Conservation (phyloP, 768 basidiomycete species). For the Lactarius psammicola region DNA sequence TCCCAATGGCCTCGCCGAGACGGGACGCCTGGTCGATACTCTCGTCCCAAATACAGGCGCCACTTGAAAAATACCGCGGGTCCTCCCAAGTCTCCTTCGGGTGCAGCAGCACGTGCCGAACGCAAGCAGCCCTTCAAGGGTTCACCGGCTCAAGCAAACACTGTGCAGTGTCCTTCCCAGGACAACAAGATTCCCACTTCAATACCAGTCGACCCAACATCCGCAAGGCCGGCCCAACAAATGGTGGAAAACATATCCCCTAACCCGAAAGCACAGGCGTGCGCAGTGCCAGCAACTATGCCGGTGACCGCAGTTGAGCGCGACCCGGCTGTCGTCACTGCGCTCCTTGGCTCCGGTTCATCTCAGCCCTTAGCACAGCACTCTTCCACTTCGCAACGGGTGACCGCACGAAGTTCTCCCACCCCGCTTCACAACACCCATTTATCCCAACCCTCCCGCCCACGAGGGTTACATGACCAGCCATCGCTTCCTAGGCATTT, state of each 20-base stretch:
- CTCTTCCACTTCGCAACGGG: not conserved
- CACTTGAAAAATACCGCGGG: not conserved
- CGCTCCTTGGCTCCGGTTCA: too few relatives aligned
- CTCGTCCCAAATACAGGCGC: not conserved
- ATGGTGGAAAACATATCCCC: not conserved
- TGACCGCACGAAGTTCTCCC: not conserved
- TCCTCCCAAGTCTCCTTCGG: not conserved
- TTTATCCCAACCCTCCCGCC: not conserved
- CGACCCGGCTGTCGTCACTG: conserved; percentile 2
- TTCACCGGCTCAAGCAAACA: not conserved
- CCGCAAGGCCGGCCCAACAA: not conserved
- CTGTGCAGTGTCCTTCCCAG: not conserved
- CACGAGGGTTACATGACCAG: not conserved
- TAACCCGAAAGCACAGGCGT: not conserved
- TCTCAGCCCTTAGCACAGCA: not conserved
- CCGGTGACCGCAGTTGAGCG: not conserved
- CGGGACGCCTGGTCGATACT: not conserved
- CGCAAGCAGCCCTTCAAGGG: not conserved
- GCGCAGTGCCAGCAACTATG: not conserved
- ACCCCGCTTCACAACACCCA: not conserved
- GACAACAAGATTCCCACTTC: not conserved
- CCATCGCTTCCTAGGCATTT: not conserved
- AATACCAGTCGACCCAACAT: not conserved
- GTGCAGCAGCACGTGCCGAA: not conserved
- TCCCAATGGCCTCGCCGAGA: not conserved